Base-by-base conservation (phyloP, 2,329 filamentous ascomycete genomes). In the Hypoxylon sp. region DNA sequence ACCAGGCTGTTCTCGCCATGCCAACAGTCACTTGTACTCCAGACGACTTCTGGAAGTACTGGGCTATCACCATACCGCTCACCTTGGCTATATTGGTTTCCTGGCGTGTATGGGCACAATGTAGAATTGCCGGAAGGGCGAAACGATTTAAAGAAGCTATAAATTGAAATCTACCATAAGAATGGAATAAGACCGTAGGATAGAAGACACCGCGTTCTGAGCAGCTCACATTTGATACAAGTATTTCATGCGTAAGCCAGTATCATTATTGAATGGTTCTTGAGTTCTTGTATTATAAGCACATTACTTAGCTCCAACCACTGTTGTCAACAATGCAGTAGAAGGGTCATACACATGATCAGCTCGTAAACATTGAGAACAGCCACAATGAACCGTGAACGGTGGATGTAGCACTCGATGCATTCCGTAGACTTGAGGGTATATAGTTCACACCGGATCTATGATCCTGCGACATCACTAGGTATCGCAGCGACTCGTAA, bases 381-480 rank as follows among this genome's bases (percentile, higher is more conserved):
- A 14, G 35, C 27, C 13, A 57, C 17, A 22, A 44, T 20, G 40
- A 2, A 25, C 27, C 14, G 22, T 31, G 13, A 40, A 8, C 6
- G 13, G n/a, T 27, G n/a, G 46, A 17, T 33, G 27, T 27, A 33
- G 22, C 25, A 44, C 14, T 42, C 10, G 11, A 50, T 49, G 27
- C 22, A 50, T 60, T 51, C 40, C 33, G 22, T 51, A 42, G 35
- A 56, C 22, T 40, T 42, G 55, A 44, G 22, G 49, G 59, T 51
- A 48, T 59, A 42, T 22, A 40, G 49, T 25, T 40, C 25, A 30
- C 33, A 50, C 31, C 27, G 44, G 37, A 61, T 35, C 33, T 33
- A 37, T 44, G 33, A 31, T 49, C 35, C 35, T 51, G 50, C 63
- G 44, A 40, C 44, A 50, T 17, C 63, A 49, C 13, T 11, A 50